Conservation (phyloP, 2,329 filamentous ascomycete genomes). For the Alternaria consortialis region DNA sequence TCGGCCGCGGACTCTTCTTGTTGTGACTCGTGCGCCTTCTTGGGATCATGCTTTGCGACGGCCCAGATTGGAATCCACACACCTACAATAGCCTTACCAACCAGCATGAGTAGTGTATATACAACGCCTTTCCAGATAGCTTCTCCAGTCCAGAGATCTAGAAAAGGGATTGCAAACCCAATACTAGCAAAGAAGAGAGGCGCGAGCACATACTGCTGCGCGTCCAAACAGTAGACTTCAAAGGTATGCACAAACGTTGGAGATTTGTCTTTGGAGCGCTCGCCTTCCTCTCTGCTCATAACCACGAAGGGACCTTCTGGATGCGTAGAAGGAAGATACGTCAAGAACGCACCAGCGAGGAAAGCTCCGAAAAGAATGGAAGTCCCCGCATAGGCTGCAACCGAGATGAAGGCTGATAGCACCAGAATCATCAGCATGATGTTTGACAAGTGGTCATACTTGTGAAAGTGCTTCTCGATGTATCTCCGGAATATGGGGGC, state of each 20-base stretch:
- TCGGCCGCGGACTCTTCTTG: neutral
- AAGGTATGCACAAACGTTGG: constrained; percentile 44
- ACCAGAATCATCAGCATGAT: constrained; percentile 41
- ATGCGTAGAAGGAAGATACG: constrained; percentile 38
- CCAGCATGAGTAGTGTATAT: constrained; percentile 40
- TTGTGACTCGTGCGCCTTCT: constrained; percentile 16
- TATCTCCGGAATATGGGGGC: constrained; percentile 39
- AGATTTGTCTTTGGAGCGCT: constrained; percentile 35
- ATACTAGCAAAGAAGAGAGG: constrained; percentile 45
- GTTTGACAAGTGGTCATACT: constrained; percentile 35
- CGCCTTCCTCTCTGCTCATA: constrained; percentile 35
- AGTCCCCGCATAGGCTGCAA: constrained; percentile 41
- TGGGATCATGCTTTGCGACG: constrained; percentile 7
- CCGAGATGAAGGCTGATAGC: constrained; percentile 39
- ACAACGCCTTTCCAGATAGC: constrained; percentile 41
- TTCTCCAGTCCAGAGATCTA: constrained; percentile 40
- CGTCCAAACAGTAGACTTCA: constrained; percentile 56
- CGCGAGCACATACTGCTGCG: constrained; percentile 51
- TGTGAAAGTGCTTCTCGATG: constrained; percentile 29
- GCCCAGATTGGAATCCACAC: constrained; percentile 20
- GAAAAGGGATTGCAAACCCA: constrained; percentile 42
- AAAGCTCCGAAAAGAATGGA: constrained; percentile 44
- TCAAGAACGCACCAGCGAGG: constrained; percentile 41
- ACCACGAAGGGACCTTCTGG: constrained; percentile 35
- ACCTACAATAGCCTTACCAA: constrained; percentile 24